Evolutionary conservation across 208 protist species (phyloP).

Genomic region (Tetramitus jugosus): DNA sequence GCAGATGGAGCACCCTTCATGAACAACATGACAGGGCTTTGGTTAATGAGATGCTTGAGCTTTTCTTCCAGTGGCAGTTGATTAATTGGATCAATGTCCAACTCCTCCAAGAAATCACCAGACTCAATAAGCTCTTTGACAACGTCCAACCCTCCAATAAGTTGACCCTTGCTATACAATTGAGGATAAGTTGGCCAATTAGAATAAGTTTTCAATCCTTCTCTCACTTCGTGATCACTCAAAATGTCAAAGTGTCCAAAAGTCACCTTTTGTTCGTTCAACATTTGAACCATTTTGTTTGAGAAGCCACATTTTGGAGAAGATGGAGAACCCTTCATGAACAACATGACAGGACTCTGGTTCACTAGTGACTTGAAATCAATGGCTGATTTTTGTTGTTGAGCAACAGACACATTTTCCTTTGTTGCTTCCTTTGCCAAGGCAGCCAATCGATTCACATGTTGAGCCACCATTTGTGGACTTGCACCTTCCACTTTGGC

Average conservation of each 20-base stretch:
- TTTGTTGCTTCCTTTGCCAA: neutral
- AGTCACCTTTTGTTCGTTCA: slow-evolving; percentile 22
- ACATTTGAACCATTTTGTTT: slow-evolving; percentile 29
- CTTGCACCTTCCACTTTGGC: slow-evolving; percentile 26
- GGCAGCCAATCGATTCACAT: neutral
- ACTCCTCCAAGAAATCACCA: slow-evolving; percentile 34
- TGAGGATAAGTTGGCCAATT: slow-evolving; percentile 68
- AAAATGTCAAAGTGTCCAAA: slow-evolving; percentile 43
- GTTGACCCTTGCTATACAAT: slow-evolving; percentile 58
- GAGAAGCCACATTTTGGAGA: slow-evolving; percentile 39
- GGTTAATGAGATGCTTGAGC: slow-evolving; percentile 63
- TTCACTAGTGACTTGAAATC: slow-evolving; percentile 35
- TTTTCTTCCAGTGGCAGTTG: slow-evolving; percentile 53
- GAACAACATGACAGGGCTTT: slow-evolving; percentile 67
- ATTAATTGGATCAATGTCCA: neutral
- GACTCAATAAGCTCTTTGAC: slow-evolving; percentile 49
- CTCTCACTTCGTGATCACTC: slow-evolving; percentile 30
- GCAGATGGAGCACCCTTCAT: slow-evolving; percentile 74
- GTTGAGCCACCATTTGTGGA: slow-evolving; percentile 15
- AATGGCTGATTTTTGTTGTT: slow-evolving; percentile 2
- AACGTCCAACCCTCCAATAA: slow-evolving; percentile 63
- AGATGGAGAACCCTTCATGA: slow-evolving; percentile 41
- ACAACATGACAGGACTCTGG: slow-evolving; percentile 35
- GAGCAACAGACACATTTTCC: neutral
- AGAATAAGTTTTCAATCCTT: slow-evolving; percentile 39